phyloP scores from a whole-genome alignment of 345 rosid species.

The Stellera chamaejasme region DNA sequence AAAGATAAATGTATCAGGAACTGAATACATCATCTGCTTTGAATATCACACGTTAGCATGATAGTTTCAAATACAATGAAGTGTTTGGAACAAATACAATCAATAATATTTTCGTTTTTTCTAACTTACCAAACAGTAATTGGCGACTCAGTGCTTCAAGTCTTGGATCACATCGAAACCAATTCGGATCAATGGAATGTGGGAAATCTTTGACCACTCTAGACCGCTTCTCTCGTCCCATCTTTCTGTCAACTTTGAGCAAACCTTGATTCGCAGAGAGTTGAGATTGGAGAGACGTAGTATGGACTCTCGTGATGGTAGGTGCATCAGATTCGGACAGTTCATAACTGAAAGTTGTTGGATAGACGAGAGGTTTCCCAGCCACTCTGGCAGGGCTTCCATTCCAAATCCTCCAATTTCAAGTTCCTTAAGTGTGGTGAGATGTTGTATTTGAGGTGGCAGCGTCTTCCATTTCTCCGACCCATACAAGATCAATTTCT shows the following conservation, averaged over 20 bases:
- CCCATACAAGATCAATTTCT: too few species aligned
- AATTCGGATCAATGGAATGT: background rate
- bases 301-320: background rate
- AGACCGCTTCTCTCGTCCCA: background rate
- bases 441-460: background rate
- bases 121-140: too few species aligned
- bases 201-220: slow-evolving; percentile 14
- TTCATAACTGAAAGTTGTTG: background rate
- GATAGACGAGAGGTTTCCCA: slow-evolving; percentile 7
- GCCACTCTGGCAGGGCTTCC: slow-evolving; percentile 1
- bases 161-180: background rate
- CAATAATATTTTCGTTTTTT: too few species aligned
- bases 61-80: too few species aligned
- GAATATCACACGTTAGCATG: too few species aligned
- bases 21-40: too few species aligned
- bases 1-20: too few species aligned
- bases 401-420: background rate
- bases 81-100: too few species aligned
- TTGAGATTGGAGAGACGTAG: background rate
- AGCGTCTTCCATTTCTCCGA: too few species aligned
- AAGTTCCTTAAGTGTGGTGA: slow-evolving; percentile 1
- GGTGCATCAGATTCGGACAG: background rate
- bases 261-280: background rate
- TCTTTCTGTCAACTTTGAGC: background rate
- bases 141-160: too few species aligned